Base-by-base conservation (phyloP, 805 yeast genomes). In the Candida maesae region DNA sequence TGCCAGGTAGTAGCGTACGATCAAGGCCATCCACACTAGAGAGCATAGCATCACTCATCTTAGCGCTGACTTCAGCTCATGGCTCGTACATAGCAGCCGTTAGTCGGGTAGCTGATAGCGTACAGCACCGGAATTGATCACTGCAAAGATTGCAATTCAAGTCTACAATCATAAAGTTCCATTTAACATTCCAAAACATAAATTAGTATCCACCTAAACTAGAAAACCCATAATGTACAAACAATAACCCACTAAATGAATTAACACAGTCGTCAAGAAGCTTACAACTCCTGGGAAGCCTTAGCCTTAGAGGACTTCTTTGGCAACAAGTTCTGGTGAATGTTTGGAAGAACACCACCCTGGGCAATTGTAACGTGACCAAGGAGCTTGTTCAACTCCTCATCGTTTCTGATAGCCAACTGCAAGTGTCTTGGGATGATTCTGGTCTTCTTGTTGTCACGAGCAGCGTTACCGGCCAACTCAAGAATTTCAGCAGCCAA, bases 311-410 rank as follows among this genome's bases (percentile, higher is more conserved):
- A 68, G 38, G 59, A 47, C 74, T 81, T 82, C 76, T 83, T 78
- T 69, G 93, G 91, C 65, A 91, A 82, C 70, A 91, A 83, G 76
- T 84, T 82, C 73, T 82, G 89, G 76, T 88, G 96, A 67, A 90
- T 87, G 84, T 89, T 88, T 76, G 98, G 98, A 71, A 91, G 81
- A 59, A 91, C 98, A 87, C 97, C 97, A 84, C 97, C 98, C 76
- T 90, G 95, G 59, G 97, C 96, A 62, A 90, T 91, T 53, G 96
- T 90, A 54, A 91, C 99, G 68, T 88, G 88, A 52, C 83, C 81
- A 54, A 91, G 78, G 61, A 90, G 79, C 71, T 86, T 89, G 86
- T 91, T 90, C 71, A 91, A 80, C 74, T 91, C 97, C 74, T 91
- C 97, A 79, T 91, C 98, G 67, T 90, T 91, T 80, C 98, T 87